Evolutionary conservation across 371 early-diverging fungal species (phyloP).

Genomic region (Rhizopus microsporus): DNA sequence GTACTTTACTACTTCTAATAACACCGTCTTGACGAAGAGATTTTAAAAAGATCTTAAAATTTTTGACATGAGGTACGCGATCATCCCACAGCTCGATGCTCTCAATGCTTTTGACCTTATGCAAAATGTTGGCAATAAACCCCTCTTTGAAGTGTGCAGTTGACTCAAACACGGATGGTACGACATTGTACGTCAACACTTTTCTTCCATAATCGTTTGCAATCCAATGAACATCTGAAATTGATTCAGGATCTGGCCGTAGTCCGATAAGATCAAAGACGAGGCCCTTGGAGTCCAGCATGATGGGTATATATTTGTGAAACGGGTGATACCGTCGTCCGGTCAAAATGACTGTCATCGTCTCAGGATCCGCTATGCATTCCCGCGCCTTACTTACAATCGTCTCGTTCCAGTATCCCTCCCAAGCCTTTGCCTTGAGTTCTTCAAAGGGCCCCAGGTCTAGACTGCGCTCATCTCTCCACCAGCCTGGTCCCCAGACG

Average conservation of each 20-base stretch:
- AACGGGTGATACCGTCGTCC: slow-evolving; percentile 62
- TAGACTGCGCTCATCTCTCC: slow-evolving; percentile 59
- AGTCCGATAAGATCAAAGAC: slow-evolving; percentile 58
- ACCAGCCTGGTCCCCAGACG: slow-evolving; percentile 70
- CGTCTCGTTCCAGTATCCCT: slow-evolving; percentile 44
- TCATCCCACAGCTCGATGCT: slow-evolving; percentile 65
- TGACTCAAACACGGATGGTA: slow-evolving; percentile 33
- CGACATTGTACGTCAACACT: slow-evolving; percentile 15
- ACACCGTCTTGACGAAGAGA: slow-evolving; percentile 14
- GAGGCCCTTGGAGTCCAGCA: slow-evolving; percentile 42
- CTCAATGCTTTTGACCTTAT: slow-evolving; percentile 41
- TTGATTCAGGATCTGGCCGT: slow-evolving; percentile 43
- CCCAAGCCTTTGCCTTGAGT: slow-evolving; percentile 29
- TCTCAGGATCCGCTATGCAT: slow-evolving; percentile 39
- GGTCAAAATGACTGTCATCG: slow-evolving; percentile 57
- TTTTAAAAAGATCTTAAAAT: slow-evolving; percentile 47
- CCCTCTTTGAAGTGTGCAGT: slow-evolving; percentile 64
- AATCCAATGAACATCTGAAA: slow-evolving; percentile 18
- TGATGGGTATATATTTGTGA: slow-evolving; percentile 33
- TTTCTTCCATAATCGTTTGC: neutral
- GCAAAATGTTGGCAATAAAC: slow-evolving; percentile 52
- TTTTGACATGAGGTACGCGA: slow-evolving; percentile 47
- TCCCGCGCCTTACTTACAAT: slow-evolving; percentile 26
- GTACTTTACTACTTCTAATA: slow-evolving; percentile 32
- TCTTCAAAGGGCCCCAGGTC: slow-evolving; percentile 22